A percentile compares a stretch with the other conserved stretches of the same genome.
phyloP scores from a whole-genome alignment of 108 stramenopile species.

The Cyclotella cryptica region DNA sequence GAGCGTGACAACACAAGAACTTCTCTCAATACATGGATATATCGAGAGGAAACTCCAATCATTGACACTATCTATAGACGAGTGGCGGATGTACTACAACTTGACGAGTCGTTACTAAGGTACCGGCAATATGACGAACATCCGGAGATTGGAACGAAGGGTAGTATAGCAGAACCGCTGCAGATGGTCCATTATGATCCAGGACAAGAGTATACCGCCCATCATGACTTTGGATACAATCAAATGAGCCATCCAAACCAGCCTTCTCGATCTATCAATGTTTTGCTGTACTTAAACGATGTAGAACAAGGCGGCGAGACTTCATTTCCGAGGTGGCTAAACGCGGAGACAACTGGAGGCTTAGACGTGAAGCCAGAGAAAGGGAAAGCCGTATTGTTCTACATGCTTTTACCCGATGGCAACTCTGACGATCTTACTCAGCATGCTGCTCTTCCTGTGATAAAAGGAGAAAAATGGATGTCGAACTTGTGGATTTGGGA shows the following conservation, averaged over 20 bases:
- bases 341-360: constrained; percentile 71
- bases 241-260: constrained; percentile 52
- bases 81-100: constrained; percentile 79
- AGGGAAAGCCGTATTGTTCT: constrained; percentile 85
- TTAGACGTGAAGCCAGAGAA: constrained; percentile 67
- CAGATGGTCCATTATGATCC: constrained; percentile 90
- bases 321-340: constrained; percentile 78
- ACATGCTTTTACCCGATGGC: constrained; percentile 88
- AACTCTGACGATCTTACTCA: constrained; percentile 87
- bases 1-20: constrained; percentile 64
- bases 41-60: constrained; percentile 64
- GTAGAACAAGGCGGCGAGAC: constrained; percentile 80
- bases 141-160: constrained; percentile 54
- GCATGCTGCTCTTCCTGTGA: constrained; percentile 84
- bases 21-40: constrained; percentile 86
- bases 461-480: constrained; percentile 80
- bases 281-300: constrained; percentile 87
- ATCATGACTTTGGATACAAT: constrained; percentile 88
- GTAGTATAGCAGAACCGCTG: constrained; percentile 72
- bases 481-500: constrained; percentile 66
- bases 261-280: constrained; percentile 72
- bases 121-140: constrained; percentile 56
- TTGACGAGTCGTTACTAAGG: constrained; percentile 81
- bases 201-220: constrained; percentile 86
- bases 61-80: constrained; percentile 89